Conservation (phyloP, 2,329 filamentous ascomycete species). For the Neofusicoccum laricinum region DNA sequence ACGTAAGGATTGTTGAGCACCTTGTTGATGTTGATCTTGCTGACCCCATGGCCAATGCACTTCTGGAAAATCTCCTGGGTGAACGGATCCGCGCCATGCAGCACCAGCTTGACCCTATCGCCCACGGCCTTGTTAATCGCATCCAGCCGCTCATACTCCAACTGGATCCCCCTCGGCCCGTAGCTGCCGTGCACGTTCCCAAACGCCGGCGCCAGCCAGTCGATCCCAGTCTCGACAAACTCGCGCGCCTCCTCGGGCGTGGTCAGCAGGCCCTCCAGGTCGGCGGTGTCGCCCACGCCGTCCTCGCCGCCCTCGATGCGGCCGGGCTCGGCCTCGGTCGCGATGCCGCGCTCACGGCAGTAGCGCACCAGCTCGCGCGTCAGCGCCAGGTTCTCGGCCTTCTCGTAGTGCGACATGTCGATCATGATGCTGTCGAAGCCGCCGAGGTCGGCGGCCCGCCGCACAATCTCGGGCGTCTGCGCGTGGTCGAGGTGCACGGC, state of each 20-base stretch:
- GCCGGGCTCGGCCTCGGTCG: constrained; percentile 69
- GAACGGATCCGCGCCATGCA: constrained; percentile 60
- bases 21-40: constrained; percentile 60
- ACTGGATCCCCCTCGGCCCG: constrained; percentile 35
- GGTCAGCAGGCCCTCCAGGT: constrained; percentile 62
- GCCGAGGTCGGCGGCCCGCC: constrained; percentile 53
- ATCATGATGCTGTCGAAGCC: constrained; percentile 70
- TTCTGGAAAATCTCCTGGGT: constrained; percentile 53
- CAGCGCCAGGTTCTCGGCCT: constrained; percentile 64
- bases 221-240: constrained; percentile 69
- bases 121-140: constrained; percentile 50
- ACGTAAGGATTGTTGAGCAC: constrained; percentile 54
- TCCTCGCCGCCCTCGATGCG: constrained; percentile 73
- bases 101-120: constrained; percentile 50
- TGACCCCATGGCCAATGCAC: constrained; percentile 55
- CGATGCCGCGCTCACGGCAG: constrained; percentile 64
- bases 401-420: constrained; percentile 72
- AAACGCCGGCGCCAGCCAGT: constrained; percentile 72
- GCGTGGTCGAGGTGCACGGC: constrained; percentile 66
- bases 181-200: constrained; percentile 63
- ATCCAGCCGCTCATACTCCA: constrained; percentile 58
- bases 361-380: constrained; percentile 62
- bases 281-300: constrained; percentile 66
- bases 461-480: constrained; percentile 61
- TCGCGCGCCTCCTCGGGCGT: constrained; percentile 67